Evolutionary conservation across 257 asterid species (phyloP), one percentile per base, ranked within the genome.

Genomic region (Fraxinus excelsior): DNA sequence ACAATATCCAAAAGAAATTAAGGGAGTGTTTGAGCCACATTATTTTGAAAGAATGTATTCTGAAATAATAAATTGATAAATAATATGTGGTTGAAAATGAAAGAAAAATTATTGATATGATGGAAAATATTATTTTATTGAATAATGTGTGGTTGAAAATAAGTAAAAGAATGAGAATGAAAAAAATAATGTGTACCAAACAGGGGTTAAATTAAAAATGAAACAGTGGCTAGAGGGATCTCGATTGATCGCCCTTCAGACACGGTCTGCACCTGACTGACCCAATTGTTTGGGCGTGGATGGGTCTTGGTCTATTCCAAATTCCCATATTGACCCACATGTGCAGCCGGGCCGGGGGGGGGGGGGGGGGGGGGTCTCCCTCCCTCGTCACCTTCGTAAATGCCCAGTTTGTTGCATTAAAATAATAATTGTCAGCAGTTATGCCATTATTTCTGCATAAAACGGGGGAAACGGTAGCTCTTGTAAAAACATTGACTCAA

Each of bases 231-330:
- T 69, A 26, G 75, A 69, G 82, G 66, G 74, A 69, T 75, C 37
- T 11, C 46, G 78, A 73, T 40, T 40, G 75, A 79, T 77, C 86
- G 84, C 80, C 70, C 86, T 64, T 71, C 44, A 74, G 87, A 85
- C 82, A 81, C 72, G 85, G 81, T 66, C 84, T 83, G 86, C 67
- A 31, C 31, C 28, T 9, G 76, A 72, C 78, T 72, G 84, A 79
- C 80, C 64, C 56, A 81, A 2, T 42, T 42, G 51, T 42, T 42
- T 42, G 51, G 10, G 51, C 35, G 35, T 42, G 18, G 51, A 2
- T 38, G 44, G 76, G 26, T n/a, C 66, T 58, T 58, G 16, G 32
- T 23, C 31, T 25, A 60, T 23, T 60, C 32, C 67, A 60, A n/a
- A 60, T 60, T 60, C 67, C 67, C 67, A 60, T 23, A 23, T 9